Percentiles rank a stretch among this genome's conserved stretches.
These are phyloP conservation scores for Yamadazyma tumulicola DNA, from an alignment of 805 yeast species.

Conservation along the genomic window DNA sequence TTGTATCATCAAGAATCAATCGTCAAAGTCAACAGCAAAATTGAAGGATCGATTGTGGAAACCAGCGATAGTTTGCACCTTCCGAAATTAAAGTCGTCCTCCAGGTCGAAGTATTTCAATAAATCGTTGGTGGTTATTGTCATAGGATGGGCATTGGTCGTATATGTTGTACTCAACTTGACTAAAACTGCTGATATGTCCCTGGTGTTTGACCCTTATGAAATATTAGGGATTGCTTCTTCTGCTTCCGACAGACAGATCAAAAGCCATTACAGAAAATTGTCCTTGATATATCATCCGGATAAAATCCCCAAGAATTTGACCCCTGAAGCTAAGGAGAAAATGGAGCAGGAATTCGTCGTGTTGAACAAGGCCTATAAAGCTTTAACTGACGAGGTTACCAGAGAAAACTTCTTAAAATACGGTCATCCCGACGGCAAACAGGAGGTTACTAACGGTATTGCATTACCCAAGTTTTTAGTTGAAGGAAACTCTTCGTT, in stretches of 20 bases:
- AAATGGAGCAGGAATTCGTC: slow-evolving; percentile 73
- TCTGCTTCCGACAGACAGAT: slow-evolving; percentile 72
- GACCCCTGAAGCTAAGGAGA: slow-evolving; percentile 51
- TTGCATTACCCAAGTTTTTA: slow-evolving; percentile 89
- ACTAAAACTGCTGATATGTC: slow-evolving; percentile 44
- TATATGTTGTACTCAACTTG: slow-evolving; percentile 32
- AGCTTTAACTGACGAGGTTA: slow-evolving; percentile 86
- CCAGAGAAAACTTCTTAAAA: slow-evolving; percentile 74
- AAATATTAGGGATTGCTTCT: slow-evolving; percentile 68
- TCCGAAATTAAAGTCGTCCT: slow-evolving; percentile 23
- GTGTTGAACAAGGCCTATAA: slow-evolving; percentile 88
- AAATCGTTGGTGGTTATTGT: slow-evolving; percentile 28
- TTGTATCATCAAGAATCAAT: slow-evolving; percentile 15
- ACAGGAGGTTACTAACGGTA: slow-evolving; percentile 84
- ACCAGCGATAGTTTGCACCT: slow-evolving; percentile 35
- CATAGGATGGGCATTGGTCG: slow-evolving; percentile 62
- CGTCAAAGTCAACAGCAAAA: slow-evolving; percentile 16
- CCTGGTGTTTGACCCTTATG: slow-evolving; percentile 84
- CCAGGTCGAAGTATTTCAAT: slow-evolving; percentile 30
- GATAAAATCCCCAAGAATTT: slow-evolving; percentile 76
- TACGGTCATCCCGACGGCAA: slow-evolving; percentile 99
- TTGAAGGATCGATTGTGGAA: slow-evolving; percentile 29
- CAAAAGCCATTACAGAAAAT: slow-evolving; percentile 78
- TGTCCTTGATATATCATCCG: slow-evolving; percentile 88
- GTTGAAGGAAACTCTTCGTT: slow-evolving; percentile 79